Conservation (phyloP, 495 filamentous ascomycete species). For the Xylaria intraflava region DNA sequence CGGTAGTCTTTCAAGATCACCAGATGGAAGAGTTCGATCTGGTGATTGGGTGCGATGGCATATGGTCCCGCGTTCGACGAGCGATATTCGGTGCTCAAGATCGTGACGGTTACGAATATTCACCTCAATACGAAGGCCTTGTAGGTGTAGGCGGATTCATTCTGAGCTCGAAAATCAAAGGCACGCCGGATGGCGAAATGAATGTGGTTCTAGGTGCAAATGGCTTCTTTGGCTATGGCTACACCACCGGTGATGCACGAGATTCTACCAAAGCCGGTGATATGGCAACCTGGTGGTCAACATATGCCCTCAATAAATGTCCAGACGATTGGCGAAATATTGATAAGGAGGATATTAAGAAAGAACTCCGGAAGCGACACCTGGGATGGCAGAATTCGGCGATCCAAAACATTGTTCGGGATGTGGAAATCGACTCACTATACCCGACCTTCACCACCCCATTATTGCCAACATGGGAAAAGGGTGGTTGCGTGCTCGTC, state of each 20-base stretch:
- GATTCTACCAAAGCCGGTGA: conserved; percentile 31
- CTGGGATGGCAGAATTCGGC: conserved; percentile 43
- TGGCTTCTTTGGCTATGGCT: conserved; percentile 55
- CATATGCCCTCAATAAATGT: conserved; percentile 34
- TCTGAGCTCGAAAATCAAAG: conserved; percentile 21
- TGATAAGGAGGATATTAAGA: conserved; percentile 5
- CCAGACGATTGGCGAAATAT: conserved; percentile 23
- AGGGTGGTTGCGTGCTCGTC: conserved; percentile 29
- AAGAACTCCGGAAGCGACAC: conserved; percentile 33
- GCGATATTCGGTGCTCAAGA: conserved; percentile 35
- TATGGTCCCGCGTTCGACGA: conserved; percentile 44
- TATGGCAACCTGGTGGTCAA: conserved; percentile 44
- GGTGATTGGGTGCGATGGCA: conserved; percentile 56
- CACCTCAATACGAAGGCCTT: conserved; percentile 30
- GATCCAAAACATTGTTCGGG: conserved; percentile 37
- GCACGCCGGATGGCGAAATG: conserved; percentile 36
- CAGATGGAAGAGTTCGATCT: conserved; percentile 41
- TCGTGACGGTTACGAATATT: conserved; percentile 29
- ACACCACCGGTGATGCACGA: conserved; percentile 7
- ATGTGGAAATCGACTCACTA: conserved; percentile 38
- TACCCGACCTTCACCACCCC: conserved; percentile 49
- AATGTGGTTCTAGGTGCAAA: conserved; percentile 47
- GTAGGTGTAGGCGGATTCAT: conserved; percentile 51
- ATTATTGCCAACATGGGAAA: conserved; percentile 26
- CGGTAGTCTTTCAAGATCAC: conserved; percentile 29